These are phyloP conservation scores for Lojkania enalia DNA, from an alignment of 2,329 filamentous ascomycete genomes.

Conservation along the genomic window DNA sequence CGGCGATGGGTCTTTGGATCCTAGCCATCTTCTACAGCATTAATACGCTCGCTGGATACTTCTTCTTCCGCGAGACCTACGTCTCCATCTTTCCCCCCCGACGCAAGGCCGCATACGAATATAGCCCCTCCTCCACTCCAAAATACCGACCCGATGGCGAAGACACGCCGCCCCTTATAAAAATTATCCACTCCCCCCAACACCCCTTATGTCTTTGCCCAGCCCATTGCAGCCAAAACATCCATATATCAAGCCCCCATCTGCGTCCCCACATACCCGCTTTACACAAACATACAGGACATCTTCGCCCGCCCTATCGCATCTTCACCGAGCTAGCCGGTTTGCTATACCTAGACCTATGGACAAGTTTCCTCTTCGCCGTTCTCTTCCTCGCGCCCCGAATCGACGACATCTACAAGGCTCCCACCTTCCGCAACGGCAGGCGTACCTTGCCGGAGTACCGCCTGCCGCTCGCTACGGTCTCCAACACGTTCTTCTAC, in stretches of 20 bases:
- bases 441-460: constrained; percentile 49
- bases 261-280: constrained; percentile 53
- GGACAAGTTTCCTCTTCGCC: constrained; percentile 48
- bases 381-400: constrained; percentile 52
- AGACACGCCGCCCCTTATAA: constrained; percentile 46
- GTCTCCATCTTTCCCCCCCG: constrained; percentile 46
- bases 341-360: constrained; percentile 51
- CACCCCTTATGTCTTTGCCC: constrained; percentile 49
- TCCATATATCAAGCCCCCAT: constrained; percentile 51
- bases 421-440: constrained; percentile 45
- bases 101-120: constrained; percentile 42
- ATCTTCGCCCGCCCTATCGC: constrained; percentile 51
- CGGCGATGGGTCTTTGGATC: constrained; percentile 57
- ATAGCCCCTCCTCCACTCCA: constrained; percentile 21
- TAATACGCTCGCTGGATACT: constrained; percentile 48
- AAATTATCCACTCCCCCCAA: constrained; percentile 43
- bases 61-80: constrained; percentile 52
- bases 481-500: constrained; percentile 52
- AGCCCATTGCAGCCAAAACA: constrained; percentile 53
- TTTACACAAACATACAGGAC: constrained; percentile 54
- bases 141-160: constrained; percentile 50
- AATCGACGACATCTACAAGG: constrained; percentile 55
- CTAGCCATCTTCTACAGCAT: constrained; percentile 48
- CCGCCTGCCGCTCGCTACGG: constrained; percentile 48
- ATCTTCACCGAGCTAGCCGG: constrained; percentile 53